Evolutionary conservation across 352 stramenopile genomes (phyloP), one percentile per base, ranked within the genome.

Genomic region (Globisporangium ultimum): DNA sequence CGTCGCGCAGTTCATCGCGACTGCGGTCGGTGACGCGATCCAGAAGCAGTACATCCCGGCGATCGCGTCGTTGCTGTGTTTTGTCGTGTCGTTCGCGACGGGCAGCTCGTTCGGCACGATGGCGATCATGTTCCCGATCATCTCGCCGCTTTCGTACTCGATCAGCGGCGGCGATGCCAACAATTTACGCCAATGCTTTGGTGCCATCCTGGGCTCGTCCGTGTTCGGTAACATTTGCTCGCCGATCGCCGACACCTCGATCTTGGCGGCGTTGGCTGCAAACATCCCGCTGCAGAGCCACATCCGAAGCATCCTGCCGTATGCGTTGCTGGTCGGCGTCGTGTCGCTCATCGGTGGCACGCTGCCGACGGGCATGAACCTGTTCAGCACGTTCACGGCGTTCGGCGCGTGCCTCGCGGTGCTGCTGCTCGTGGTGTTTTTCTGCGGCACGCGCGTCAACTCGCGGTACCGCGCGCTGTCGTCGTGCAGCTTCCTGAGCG

Each of bases 161-260:
- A 89, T 96, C 57, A 89, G 76, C 48, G 73, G 79, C 34, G 82
- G 82, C 11, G 88, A 97, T 53, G 56, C 71, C 11, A 76, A 84
- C 17, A 96, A 96, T 60, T 63, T 97, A 48, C 74, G 89, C 38
- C 80, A 92, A 63, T 95, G 83, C 68, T 93, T 97, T 58, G 88
- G 82, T 48, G 88, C 80, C 54, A 93, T 97, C 70, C 66, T 97
- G 32, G 86, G 84, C 43, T 87, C 77, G 53, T 94, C 86, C 43
- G 80, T 93, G 22, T 95, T 96, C 53, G 89, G 89, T 52, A 95
- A 97, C 66, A 87, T 82, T 52, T 93, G 83, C 67, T 97, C 88
- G 50, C 89, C 90, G n/a, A 96, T 97, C 54, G 87, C 88, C n/a
- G 91, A 97, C 73, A 97, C 89, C 28, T 97, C 91, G 47, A 96